A percentile compares a stretch with the other conserved stretches of the same genome.
Evolutionary conservation across 768 basidiomycete genomes (phyloP).

Genomic region (Mycena albidolilacea): DNA sequence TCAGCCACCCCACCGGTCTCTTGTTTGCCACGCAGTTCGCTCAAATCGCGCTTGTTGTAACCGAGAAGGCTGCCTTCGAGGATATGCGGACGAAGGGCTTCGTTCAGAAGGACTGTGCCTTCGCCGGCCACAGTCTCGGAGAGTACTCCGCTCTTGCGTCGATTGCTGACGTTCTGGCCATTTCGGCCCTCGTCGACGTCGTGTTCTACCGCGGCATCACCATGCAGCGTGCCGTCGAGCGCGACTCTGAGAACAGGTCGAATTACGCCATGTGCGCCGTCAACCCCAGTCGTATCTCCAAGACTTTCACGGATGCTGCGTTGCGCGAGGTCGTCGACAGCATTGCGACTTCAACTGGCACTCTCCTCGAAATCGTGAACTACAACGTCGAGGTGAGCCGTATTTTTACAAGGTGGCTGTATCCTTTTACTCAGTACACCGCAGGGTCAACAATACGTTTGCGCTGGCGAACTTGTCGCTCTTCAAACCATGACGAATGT

Average conservation of each 20-base stretch:
- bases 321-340: constrained; percentile 97
- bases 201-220: constrained; percentile 99
- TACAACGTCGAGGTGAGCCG: constrained; percentile 87
- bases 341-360: constrained; percentile 82
- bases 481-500: constrained; percentile 96
- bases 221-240: constrained; percentile 99
- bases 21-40: constrained; percentile 99
- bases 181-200: constrained; percentile 96
- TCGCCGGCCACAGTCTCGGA: constrained; percentile 98
- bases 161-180: constrained; percentile 96
- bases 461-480: constrained; percentile 95
- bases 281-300: constrained; percentile 95
- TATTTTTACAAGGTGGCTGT: background rate
- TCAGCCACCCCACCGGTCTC: constrained; percentile 95
- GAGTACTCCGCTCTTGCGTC: constrained; percentile 99
- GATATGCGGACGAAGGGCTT: constrained; percentile 98
- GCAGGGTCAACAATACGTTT: constrained; percentile 99
- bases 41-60: constrained; percentile 98
- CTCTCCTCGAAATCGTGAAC: constrained; percentile 98
- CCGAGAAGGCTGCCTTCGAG: constrained; percentile 98
- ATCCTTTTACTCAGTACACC: constrained; percentile 29
- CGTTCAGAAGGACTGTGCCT: constrained; percentile 92
- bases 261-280: constrained; percentile 99
- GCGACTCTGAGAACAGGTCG: constrained; percentile 92
- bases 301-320: constrained; percentile 94